Percentiles rank a stretch among this genome's conserved stretches.
phyloP scores from a whole-genome alignment of 441 rosid species.

The Populus tomentosa region DNA sequence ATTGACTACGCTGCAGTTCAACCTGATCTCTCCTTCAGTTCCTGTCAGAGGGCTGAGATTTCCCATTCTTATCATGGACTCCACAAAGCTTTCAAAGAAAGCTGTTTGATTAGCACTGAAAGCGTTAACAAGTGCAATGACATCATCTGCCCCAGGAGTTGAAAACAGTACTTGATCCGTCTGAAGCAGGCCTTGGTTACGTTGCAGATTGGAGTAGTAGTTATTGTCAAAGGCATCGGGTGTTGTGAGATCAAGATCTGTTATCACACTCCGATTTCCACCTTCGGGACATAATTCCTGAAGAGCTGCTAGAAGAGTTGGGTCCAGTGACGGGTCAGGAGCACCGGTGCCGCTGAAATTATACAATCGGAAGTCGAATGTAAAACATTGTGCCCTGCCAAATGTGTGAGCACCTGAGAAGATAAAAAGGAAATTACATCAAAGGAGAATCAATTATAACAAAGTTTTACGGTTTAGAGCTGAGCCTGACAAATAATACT shows the following conservation, averaged over 20 bases:
- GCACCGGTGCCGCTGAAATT: conserved; percentile 29
- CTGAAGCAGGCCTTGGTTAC: conserved; percentile 40
- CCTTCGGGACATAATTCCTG: conserved; percentile 38
- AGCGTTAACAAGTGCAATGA: conserved; percentile 32
- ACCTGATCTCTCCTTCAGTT: conserved; percentile 44
- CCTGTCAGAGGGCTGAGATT: conserved; percentile 42
- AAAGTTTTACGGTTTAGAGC: no score
- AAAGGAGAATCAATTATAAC: not conserved
- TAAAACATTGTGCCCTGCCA: conserved; percentile 46
- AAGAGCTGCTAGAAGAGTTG: conserved; percentile 34
- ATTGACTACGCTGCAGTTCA: conserved; percentile 43
- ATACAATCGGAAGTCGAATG: conserved; percentile 38
- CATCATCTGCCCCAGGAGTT: conserved; percentile 28
- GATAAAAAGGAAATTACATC: not conserved
- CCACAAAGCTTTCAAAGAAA: conserved; percentile 45
- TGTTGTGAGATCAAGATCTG: conserved; percentile 46
- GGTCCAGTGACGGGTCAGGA: conserved; percentile 52
- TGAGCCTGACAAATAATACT: not conserved
- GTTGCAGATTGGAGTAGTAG: conserved; percentile 48
- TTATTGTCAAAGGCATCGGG: conserved; percentile 47
- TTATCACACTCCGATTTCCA: conserved; percentile 34
- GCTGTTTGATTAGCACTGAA: conserved; percentile 24
- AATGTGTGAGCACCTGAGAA: conserved; percentile 59
- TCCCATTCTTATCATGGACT: conserved; percentile 58
- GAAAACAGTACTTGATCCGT: conserved; percentile 43